These are phyloP conservation scores for Aspergillus sp. DNA, from an alignment of 2,329 filamentous ascomycete species.

Conservation along the genomic window DNA sequence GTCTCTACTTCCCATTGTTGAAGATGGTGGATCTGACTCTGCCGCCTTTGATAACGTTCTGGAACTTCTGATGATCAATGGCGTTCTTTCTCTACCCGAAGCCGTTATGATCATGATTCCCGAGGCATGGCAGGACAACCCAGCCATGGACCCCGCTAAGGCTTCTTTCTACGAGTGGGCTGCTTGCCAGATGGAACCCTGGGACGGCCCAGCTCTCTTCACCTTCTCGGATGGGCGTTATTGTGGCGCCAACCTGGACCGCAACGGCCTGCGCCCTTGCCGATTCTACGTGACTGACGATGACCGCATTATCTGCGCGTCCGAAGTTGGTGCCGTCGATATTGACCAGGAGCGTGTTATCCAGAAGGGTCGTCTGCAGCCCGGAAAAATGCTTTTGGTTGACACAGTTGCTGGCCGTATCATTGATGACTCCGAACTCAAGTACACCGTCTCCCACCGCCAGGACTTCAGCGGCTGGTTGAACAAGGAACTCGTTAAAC, in stretches of 20 bases:
- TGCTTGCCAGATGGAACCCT: conserved; percentile 97
- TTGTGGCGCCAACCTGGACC: conserved; percentile 94
- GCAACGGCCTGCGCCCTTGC: conserved; percentile 92
- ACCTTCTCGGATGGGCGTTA: conserved; percentile 96
- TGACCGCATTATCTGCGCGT: conserved; percentile 95
- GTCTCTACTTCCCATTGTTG: conserved; percentile 86
- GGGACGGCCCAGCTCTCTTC: conserved; percentile 95
- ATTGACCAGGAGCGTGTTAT: conserved; percentile 88
- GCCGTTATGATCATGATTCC: conserved; percentile 99
- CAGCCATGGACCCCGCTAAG: conserved; percentile 88
- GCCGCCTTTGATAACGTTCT: conserved; percentile 97
- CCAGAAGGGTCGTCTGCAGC: conserved; percentile 90
- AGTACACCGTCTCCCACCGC: conserved; percentile 80
- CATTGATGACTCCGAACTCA: conserved; percentile 90
- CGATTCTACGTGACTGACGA: conserved; percentile 97
- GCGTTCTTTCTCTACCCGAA: conserved; percentile 89
- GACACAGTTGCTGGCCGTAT: conserved; percentile 89
- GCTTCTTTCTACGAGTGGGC: conserved; percentile 99
- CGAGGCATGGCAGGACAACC: conserved; percentile 95
- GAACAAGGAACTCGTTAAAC: conserved; percentile 77
- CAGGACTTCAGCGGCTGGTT: conserved; percentile 89
- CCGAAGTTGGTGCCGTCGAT: conserved; percentile 89
- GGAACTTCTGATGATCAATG: conserved; percentile 91
- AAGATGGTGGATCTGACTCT: conserved; percentile 94
- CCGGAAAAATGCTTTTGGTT: conserved; percentile 92